Evolutionary conservation across 176 grass and related monocot species (phyloP).

Genomic region (Musa beccarii): DNA sequence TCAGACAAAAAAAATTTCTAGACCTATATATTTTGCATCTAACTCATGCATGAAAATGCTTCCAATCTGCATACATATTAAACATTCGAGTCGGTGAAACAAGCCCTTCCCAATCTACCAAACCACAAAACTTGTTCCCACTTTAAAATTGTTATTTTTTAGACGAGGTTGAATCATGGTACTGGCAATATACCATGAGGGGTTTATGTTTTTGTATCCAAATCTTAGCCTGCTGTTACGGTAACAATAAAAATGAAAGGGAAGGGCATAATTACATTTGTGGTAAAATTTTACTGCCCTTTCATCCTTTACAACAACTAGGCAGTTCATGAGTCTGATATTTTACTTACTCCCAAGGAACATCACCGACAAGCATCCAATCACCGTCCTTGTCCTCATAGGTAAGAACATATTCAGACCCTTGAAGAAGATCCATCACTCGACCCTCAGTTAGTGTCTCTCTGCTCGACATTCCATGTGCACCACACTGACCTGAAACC

Average conservation of each 20-base stretch:
- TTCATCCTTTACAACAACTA: not conserved
- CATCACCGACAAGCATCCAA: conserved; percentile 79
- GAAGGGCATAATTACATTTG: not conserved
- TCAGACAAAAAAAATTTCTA: too few relatives aligned
- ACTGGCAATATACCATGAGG: too few relatives aligned
- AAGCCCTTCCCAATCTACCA: too few relatives aligned
- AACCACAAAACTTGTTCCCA: too few relatives aligned
- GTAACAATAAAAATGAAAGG: not conserved
- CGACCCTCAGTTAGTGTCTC: conserved; percentile 36
- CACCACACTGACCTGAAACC: conserved; percentile 27
- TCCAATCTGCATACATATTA: too few relatives aligned
- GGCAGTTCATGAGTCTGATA: conserved; percentile 3
- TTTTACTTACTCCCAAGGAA: conserved; percentile 63
- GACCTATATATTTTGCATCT: too few relatives aligned
- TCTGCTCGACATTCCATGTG: conserved; percentile 27
- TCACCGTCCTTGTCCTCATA: conserved; percentile 71
- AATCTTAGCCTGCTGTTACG: too few relatives aligned
- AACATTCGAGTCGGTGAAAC: too few relatives aligned
- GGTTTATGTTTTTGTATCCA: too few relatives aligned
- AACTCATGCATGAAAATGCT: too few relatives aligned
- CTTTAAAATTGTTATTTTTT: too few relatives aligned
- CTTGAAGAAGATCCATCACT: conserved; percentile 48
- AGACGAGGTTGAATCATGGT: too few relatives aligned
- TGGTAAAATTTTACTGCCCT: not conserved
- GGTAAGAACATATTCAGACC: conserved; percentile 58